Evolutionary conservation across 2,329 filamentous ascomycete species (phyloP).

Genomic region (Penicillium fuscoglaucum): DNA sequence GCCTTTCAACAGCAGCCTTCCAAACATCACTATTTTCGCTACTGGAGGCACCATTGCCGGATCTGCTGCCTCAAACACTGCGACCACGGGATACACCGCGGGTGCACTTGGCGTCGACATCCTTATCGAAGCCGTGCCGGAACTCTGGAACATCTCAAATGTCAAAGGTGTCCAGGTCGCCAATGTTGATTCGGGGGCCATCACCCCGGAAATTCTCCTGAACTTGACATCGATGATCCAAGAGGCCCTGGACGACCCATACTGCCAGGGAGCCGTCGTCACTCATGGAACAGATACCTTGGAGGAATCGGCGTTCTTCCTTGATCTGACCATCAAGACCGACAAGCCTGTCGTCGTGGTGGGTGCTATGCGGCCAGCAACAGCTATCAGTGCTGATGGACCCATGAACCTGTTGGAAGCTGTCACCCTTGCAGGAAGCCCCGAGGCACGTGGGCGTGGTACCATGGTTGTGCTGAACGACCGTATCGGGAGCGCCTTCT

Average conservation of each 20-base stretch:
- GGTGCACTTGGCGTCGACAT: not conserved
- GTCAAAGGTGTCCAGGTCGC: not conserved
- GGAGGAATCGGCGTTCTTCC: not conserved
- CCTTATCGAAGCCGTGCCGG: not conserved
- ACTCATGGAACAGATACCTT: not conserved
- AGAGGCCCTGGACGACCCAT: not conserved
- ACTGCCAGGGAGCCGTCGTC: not conserved
- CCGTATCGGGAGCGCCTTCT: not conserved
- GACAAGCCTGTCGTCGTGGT: not conserved
- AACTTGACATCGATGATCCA: not conserved
- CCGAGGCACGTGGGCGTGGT: not conserved
- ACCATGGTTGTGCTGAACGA: not conserved
- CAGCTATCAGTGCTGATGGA: not conserved
- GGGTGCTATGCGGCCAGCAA: not conserved
- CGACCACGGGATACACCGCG: not conserved
- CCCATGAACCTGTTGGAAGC: not conserved
- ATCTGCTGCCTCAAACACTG: not conserved
- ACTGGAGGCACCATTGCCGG: not conserved
- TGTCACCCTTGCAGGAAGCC: not conserved
- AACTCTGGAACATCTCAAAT: not conserved
- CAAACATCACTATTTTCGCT: not conserved
- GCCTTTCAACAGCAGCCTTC: not conserved
- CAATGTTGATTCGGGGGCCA: not conserved
- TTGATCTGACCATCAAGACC: not conserved
- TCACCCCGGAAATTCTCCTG: not conserved